phyloP scores from a whole-genome alignment of 257 asterid species.

The Primulina tabacum region DNA sequence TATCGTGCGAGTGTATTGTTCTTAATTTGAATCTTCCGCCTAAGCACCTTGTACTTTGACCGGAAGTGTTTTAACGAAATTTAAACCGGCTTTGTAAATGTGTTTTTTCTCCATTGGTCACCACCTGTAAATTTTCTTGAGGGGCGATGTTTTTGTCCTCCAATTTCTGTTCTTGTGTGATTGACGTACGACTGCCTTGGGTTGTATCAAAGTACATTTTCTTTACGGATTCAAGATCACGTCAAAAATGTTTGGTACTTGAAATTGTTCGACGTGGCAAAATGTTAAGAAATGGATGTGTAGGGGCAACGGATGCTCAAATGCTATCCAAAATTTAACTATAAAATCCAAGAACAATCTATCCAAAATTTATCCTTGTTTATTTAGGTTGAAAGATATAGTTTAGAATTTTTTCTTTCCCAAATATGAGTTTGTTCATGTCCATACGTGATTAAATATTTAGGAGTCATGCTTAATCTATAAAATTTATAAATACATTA shows the following conservation, averaged over 20 bases:
- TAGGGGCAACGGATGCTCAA: too few species aligned
- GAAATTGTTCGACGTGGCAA: too few species aligned
- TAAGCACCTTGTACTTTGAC: conserved; percentile 41
- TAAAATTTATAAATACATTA: too few species aligned
- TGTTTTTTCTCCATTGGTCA: conserved; percentile 40
- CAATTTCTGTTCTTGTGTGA: conserved; percentile 7
- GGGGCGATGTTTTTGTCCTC: conserved; percentile 5
- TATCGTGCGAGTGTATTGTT: conserved; percentile 23
- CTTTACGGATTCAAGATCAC: not conserved
- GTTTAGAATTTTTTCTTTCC: too few species aligned
- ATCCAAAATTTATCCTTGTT: too few species aligned
- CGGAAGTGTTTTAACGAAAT: conserved; percentile 29
- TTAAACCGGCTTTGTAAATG: conserved; percentile 19
- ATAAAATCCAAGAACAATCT: too few species aligned
- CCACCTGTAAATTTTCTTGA: conserved; percentile 5
- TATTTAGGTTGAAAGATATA: too few species aligned
- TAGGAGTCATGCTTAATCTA: too few species aligned
- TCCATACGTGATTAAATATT: too few species aligned
- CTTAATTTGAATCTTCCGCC: conserved; percentile 26
- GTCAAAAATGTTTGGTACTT: not conserved
- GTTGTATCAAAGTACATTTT: not conserved
- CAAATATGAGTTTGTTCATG: too few species aligned
- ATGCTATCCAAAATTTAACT: too few species aligned
- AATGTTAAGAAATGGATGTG: too few species aligned
- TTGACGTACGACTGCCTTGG: not conserved